phyloP scores from a whole-genome alignment of 257 asterid species.

The Jaltomata sinuosa region DNA sequence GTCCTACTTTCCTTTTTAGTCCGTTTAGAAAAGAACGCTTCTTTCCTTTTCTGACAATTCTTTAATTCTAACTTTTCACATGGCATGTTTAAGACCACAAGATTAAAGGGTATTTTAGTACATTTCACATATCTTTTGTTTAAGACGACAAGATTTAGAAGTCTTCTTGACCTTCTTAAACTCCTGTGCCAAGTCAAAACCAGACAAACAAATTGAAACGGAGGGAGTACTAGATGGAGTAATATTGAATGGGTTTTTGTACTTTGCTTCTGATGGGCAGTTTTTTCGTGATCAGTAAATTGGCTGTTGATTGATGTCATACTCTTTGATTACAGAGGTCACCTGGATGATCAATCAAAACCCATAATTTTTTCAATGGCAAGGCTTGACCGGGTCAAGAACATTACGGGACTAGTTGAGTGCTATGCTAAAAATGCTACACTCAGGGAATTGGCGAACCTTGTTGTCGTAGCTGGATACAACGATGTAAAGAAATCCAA shows the following conservation, averaged over 20 bases:
- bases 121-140: no score
- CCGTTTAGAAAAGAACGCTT: no score
- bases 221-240: no score
- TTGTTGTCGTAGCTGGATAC: constrained; percentile 89
- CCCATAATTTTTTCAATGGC: constrained; percentile 98
- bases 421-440: constrained; percentile 62
- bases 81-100: no score
- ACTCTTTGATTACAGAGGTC: constrained; percentile 48
- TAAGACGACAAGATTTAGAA: no score
- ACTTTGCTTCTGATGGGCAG: neutral
- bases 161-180: no score
- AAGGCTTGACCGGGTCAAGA: constrained; percentile 89
- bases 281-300: neutral
- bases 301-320: neutral
- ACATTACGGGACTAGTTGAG: constrained; percentile 89
- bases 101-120: no score
- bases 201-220: no score
- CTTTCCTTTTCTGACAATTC: no score
- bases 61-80: no score
- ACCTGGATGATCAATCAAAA: constrained; percentile 53
- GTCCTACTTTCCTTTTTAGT: no score
- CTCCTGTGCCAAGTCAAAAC: no score
- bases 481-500: constrained; percentile 62
- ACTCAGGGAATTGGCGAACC: constrained; percentile 71
- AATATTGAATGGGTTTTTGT: neutral